Conservation (phyloP, 192 early-diverging fungal species). For the Umbelopsis isabellina region DNA sequence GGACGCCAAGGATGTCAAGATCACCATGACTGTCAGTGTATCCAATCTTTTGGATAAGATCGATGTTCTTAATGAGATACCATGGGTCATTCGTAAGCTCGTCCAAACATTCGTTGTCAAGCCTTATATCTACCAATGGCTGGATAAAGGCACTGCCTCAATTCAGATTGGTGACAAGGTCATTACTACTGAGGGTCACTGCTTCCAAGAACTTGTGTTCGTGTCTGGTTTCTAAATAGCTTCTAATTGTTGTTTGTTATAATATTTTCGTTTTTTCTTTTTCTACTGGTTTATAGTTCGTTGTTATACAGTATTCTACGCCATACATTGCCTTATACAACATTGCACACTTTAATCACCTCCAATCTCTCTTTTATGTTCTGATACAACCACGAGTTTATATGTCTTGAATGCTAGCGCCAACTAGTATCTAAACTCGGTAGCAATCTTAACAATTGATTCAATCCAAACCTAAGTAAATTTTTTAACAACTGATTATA, state of each 20-base stretch:
- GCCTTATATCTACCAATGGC: constrained; percentile 94
- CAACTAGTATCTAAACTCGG: too few species aligned
- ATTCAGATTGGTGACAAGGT: constrained; percentile 77
- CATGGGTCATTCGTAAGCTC: constrained; percentile 85
- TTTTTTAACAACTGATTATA: too few species aligned
- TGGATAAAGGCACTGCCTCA: constrained; percentile 71
- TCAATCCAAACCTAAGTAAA: too few species aligned
- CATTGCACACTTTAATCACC: constrained; percentile 5
- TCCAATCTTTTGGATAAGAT: constrained; percentile 77
- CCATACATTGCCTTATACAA: constrained; percentile 14
- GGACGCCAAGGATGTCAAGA: constrained; percentile 62
- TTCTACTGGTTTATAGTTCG: not conserved
- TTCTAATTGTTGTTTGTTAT: not conserved
- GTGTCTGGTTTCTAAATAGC: constrained; percentile 48
- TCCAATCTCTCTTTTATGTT: too few species aligned
- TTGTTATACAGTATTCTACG: constrained; percentile 16
- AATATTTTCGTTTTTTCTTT: not conserved
- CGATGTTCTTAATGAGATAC: constrained; percentile 89
- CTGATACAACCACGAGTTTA: too few species aligned
- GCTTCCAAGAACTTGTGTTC: constrained; percentile 87
- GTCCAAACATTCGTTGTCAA: constrained; percentile 93
- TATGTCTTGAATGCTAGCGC: too few species aligned
- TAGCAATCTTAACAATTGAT: too few species aligned
- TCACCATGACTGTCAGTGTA: constrained; percentile 66
- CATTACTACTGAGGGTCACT: constrained; percentile 62